Evolutionary conservation across 202 grass and related monocot species (phyloP).

Genomic region (Panicum virgatum): DNA sequence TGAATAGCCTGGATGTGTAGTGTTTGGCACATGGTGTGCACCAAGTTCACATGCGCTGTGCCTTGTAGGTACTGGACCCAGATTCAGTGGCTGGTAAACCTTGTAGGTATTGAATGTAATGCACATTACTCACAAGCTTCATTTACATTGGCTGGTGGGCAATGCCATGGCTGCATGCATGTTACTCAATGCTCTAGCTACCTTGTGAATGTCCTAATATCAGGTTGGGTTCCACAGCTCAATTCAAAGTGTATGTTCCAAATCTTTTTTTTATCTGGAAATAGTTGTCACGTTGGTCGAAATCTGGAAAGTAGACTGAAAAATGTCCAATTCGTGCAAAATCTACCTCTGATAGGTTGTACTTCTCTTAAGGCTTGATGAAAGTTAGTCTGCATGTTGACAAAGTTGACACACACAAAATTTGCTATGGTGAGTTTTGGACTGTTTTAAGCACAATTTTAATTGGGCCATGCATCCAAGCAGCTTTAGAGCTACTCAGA

Average conservation of each 20-base stretch:
- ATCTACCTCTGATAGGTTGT: neutral
- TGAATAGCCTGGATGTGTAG: neutral
- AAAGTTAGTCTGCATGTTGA: neutral
- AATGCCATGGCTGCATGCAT: neutral
- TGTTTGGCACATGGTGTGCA: neutral
- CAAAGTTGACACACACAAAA: neutral
- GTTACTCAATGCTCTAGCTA: neutral
- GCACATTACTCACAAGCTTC: neutral
- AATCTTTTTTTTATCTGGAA: neutral
- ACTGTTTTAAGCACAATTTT: neutral
- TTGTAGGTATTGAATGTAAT: neutral
- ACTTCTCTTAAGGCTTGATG: neutral
- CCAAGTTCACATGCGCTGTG: neutral
- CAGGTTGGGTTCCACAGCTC: neutral
- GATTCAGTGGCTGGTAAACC: neutral
- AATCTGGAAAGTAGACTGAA: neutral
- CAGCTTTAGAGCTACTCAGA: slow-evolving; percentile 12
- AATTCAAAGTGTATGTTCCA: neutral
- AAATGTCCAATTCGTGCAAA: neutral
- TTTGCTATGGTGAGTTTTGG: slow-evolving; percentile 6
- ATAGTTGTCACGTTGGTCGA: neutral
- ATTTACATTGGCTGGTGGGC: neutral
- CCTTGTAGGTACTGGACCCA: neutral
- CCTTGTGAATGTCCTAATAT: neutral
- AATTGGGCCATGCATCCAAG: neutral